Conservation (phyloP, 2,329 filamentous ascomycete species). For the Ceratocystis variospora region DNA sequence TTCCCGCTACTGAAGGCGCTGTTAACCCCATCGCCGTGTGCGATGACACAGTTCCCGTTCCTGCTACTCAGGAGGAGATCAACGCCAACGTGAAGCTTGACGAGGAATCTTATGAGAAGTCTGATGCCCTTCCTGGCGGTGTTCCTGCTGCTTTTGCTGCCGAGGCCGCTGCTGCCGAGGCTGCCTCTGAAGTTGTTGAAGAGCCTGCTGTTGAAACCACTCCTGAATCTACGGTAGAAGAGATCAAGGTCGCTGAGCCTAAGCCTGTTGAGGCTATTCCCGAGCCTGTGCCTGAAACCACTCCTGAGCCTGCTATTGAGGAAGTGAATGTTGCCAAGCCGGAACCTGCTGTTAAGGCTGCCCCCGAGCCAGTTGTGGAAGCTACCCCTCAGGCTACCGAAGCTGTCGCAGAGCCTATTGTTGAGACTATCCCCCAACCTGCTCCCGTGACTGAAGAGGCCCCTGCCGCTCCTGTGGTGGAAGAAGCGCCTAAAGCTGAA, state of each 20-base stretch:
- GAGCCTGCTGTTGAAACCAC: conserved; percentile 16
- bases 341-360: conserved; percentile 18
- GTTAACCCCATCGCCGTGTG: conserved; percentile 70
- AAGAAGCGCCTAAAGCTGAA: conserved; percentile 13
- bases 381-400: conserved; percentile 3
- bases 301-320: conserved; percentile 15
- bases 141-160: conserved; percentile 56
- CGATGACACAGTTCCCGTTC: conserved; percentile 70
- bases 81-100: conserved; percentile 64
- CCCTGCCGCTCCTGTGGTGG: conserved; percentile 1
- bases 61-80: conserved; percentile 51
- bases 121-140: conserved; percentile 46
- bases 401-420: conserved; percentile 14
- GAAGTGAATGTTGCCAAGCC: conserved; percentile 18
- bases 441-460: conserved; percentile 31
- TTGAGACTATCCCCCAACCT: conserved; percentile 15
- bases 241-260: conserved; percentile 18
- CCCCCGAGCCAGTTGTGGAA: conserved; percentile 20
- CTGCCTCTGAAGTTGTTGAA: conserved; percentile 8
- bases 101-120: conserved; percentile 74
- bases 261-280: conserved; percentile 18
- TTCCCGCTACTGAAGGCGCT: conserved; percentile 47
- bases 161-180: conserved; percentile 20
- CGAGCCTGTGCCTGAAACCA: conserved; percentile 20
- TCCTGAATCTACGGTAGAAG: conserved; percentile 16